phyloP scores from a whole-genome alignment of 371 early-diverging fungal genomes.

The Sanchytrium tribonematis region DNA sequence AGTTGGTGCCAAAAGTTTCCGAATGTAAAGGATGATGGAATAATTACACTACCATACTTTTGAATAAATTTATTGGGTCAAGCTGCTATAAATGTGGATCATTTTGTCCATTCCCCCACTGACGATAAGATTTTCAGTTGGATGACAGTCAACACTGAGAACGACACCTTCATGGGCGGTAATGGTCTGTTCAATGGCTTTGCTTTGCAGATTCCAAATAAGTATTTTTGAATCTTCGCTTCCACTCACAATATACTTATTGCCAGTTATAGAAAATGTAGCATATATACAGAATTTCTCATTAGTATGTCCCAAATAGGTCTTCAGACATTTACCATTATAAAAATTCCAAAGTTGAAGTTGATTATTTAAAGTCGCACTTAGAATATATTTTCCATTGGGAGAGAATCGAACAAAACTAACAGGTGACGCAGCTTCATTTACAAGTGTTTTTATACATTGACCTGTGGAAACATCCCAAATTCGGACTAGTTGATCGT shows the following conservation, averaged over 20 bases:
- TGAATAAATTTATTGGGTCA: background rate
- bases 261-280: constrained; percentile 66
- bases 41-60: background rate
- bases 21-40: background rate
- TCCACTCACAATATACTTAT: constrained; percentile 84
- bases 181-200: constrained; percentile 66
- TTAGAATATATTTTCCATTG: constrained; percentile 86
- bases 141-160: constrained; percentile 75
- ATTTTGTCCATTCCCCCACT: constrained; percentile 56
- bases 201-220: constrained; percentile 82
- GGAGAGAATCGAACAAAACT: constrained; percentile 86
- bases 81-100: background rate
- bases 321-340: constrained; percentile 69
- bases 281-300: constrained; percentile 68
- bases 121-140: constrained; percentile 71
- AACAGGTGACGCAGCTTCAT: constrained; percentile 78
- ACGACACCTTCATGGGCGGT: constrained; percentile 74
- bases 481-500: constrained; percentile 81
- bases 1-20: background rate
- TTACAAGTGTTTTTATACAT: constrained; percentile 74
- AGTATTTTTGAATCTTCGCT: constrained; percentile 71
- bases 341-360: constrained; percentile 78
- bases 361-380: constrained; percentile 67
- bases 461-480: constrained; percentile 89
- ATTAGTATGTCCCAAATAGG: constrained; percentile 70